A percentile compares a stretch with the other conserved stretches of the same genome.
Conservation (phyloP, 208 protist species). For the Leptomonas seymouri region DNA sequence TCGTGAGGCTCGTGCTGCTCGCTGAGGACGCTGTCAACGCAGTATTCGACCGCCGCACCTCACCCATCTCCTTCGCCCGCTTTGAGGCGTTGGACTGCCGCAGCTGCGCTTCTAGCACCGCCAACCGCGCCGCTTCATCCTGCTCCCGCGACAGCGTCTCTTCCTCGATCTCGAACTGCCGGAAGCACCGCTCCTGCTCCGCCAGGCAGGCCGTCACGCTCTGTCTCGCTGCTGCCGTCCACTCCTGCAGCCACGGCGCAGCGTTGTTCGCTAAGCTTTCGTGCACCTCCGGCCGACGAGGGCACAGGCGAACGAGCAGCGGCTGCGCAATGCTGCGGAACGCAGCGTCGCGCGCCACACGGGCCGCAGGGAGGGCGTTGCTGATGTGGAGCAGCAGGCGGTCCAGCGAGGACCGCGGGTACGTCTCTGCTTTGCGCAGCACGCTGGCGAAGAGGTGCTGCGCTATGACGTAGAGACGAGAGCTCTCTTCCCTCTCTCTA, state of each 20-base stretch:
- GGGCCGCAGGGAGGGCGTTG: constrained; percentile 33
- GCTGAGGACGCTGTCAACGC: not conserved
- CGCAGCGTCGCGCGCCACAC: constrained; percentile 25
- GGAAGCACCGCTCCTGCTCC: constrained; percentile 57
- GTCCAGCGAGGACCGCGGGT: constrained; percentile 23
- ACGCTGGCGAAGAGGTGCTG: constrained; percentile 50
- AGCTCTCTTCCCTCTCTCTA: not conserved
- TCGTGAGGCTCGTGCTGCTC: not conserved
- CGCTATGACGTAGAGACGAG: constrained; percentile 27
- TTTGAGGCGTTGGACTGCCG: constrained; percentile 24
- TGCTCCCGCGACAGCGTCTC: constrained; percentile 30
- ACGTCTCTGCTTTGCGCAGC: constrained; percentile 48
- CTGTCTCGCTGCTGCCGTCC: constrained; percentile 29
- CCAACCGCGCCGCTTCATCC: constrained; percentile 20
- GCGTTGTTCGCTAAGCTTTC: constrained; percentile 36
- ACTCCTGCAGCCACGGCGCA: constrained; percentile 52
- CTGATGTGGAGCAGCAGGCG: constrained; percentile 56
- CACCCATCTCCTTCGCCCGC: constrained; percentile 21
- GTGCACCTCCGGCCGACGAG: constrained; percentile 31
- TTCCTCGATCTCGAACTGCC: constrained; percentile 69
- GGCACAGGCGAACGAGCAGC: constrained; percentile 40
- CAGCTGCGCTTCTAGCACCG: constrained; percentile 23
- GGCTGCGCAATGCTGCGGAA: constrained; percentile 36
- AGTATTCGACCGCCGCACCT: not conserved
- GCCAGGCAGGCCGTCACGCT: constrained; percentile 46